Conservation (phyloP, 169 alveolate genomes). For the Cryptosporidium sp. region DNA sequence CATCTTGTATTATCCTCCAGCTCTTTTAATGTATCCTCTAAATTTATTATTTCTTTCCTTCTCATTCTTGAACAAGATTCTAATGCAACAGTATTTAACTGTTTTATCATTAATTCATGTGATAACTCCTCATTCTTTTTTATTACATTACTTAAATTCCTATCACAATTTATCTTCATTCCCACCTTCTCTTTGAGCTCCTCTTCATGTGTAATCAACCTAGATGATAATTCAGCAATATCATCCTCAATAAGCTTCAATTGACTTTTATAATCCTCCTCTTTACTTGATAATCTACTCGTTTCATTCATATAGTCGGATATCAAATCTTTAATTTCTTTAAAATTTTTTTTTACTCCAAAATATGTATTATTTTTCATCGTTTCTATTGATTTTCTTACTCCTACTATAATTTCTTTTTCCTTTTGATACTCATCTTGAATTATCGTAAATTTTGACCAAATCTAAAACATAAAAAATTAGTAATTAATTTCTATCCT, state of each 20-base stretch:
- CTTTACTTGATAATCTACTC: background rate
- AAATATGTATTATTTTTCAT: background rate
- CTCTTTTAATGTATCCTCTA: constrained; percentile 39
- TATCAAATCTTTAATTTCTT: background rate
- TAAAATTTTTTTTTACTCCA: background rate
- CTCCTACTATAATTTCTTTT: background rate
- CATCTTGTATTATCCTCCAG: constrained; percentile 60
- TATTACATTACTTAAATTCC: background rate
- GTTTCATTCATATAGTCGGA: constrained; percentile 13
- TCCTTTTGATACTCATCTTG: constrained; percentile 11
- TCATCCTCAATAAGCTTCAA: background rate
- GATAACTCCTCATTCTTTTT: constrained; percentile 27
- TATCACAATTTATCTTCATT: constrained; percentile 10
- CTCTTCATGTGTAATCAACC: background rate
- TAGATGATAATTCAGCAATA: background rate
- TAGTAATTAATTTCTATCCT: background rate
- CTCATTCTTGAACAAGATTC: constrained; percentile 47
- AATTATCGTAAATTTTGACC: background rate
- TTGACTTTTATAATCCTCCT: background rate
- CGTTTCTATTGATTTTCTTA: background rate
- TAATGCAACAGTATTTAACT: constrained; percentile 18
- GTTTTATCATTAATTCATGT: background rate
- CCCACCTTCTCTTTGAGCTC: constrained; percentile 7
- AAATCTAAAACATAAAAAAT: constrained; percentile 13
- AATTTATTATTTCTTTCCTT: background rate